A percentile compares a stretch with the other conserved stretches of the same genome.
phyloP scores from a whole-genome alignment of 306 rosid genomes.

The Alnus rubra region DNA sequence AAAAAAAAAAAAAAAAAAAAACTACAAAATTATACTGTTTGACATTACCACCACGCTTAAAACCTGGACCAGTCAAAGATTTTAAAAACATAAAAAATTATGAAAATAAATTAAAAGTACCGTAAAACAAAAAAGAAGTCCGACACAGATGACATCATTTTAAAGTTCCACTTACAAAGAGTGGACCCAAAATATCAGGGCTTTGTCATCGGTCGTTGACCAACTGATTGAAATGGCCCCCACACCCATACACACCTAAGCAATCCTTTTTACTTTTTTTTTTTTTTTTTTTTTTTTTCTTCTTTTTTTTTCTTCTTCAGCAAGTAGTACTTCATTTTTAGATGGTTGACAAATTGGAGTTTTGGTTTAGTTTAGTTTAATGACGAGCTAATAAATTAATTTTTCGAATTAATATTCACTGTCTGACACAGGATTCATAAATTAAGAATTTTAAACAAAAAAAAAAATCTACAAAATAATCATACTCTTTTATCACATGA shows the following conservation, averaged over 20 bases:
- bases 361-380: too few relatives aligned
- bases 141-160: conserved; percentile 37
- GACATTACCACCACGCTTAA: too few relatives aligned
- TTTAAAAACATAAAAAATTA: neutral
- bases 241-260: conserved; percentile 3
- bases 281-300: neutral
- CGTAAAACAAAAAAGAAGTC: conserved; percentile 13
- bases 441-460: too few relatives aligned
- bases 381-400: too few relatives aligned
- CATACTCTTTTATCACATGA: too few relatives aligned
- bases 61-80: too few relatives aligned
- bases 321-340: neutral
- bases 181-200: conserved; percentile 43
- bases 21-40: too few relatives aligned
- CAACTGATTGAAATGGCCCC: conserved; percentile 37
- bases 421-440: too few relatives aligned
- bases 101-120: neutral
- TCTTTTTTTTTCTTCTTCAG: neutral
- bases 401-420: too few relatives aligned
- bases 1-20: too few relatives aligned
- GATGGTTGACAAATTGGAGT: too few relatives aligned
- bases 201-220: conserved; percentile 67
- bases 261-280: neutral
- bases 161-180: conserved; percentile 1
- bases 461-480: too few relatives aligned